Conservation (phyloP, 352 stramenopile species). For the Phytophthora macrochlamydospora region DNA sequence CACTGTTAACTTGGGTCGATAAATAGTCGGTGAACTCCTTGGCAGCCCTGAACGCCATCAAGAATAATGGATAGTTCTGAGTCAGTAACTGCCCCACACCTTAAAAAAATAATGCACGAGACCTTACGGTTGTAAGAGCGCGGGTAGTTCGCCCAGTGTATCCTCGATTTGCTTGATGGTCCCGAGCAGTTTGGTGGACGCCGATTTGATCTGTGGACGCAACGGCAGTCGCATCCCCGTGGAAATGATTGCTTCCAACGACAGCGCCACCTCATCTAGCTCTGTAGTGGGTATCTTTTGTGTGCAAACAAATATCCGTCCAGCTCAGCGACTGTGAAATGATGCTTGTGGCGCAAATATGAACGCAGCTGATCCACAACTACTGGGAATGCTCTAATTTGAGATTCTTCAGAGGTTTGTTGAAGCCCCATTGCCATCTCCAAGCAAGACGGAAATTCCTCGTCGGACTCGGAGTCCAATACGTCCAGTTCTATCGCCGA, state of each 20-base stretch:
- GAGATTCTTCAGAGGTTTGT: constrained; percentile 1
- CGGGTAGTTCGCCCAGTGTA: constrained; percentile 19
- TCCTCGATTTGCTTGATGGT: constrained; percentile 28
- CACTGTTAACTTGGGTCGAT: neutral
- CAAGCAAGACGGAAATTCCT: constrained; percentile 24
- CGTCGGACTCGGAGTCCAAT: constrained; percentile 28
- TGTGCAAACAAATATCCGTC: constrained; percentile 40
- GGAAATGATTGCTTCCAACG: constrained; percentile 21
- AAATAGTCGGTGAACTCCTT: neutral
- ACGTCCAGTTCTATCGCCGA: constrained; percentile 27
- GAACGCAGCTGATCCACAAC: constrained; percentile 28
- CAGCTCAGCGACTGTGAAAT: constrained; percentile 20
- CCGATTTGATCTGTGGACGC: constrained; percentile 17
- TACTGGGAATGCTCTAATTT: constrained; percentile 28
- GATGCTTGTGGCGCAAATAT: constrained; percentile 28
- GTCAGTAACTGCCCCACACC: neutral
- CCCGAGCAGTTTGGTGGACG: constrained; percentile 24
- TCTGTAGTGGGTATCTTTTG: constrained; percentile 22
- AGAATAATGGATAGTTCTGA: neutral
- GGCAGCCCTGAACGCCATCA: neutral
- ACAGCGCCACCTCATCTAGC: constrained; percentile 20
- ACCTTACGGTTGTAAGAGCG: constrained; percentile 30
- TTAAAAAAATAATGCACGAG: neutral
- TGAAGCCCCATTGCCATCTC: constrained; percentile 23
- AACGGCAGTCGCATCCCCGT: constrained; percentile 28